Conservation (phyloP, 2,329 filamentous ascomycete genomes). For the Sclerotinia spermophila region DNA sequence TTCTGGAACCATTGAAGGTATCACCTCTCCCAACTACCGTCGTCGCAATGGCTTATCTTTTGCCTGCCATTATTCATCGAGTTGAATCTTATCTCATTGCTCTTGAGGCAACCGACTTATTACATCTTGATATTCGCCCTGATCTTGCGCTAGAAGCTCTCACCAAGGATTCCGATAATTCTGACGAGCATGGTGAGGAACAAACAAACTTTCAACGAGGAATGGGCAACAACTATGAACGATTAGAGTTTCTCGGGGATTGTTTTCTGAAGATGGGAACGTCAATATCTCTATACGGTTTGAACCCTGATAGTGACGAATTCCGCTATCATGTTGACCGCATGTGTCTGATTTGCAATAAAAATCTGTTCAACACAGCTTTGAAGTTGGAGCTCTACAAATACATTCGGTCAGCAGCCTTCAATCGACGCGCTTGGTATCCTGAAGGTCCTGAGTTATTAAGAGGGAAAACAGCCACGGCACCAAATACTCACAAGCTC, state of each 20-base stretch:
- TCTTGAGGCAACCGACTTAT: conserved; percentile 64
- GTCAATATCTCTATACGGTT: conserved; percentile 78
- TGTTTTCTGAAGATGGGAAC: conserved; percentile 95
- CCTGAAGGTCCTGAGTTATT: conserved; percentile 72
- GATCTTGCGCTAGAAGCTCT: conserved; percentile 79
- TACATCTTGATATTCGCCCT: conserved; percentile 63
- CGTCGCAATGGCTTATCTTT: conserved; percentile 69
- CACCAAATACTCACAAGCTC: conserved; percentile 60
- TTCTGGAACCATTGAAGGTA: conserved; percentile 71
- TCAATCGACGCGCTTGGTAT: conserved; percentile 79
- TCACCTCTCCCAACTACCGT: conserved; percentile 67
- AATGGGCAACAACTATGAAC: conserved; percentile 93
- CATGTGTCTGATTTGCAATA: conserved; percentile 89
- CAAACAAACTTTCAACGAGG: conserved; percentile 73
- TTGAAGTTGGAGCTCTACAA: conserved; percentile 62
- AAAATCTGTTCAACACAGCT: conserved; percentile 79
- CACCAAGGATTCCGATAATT: conserved; percentile 88
- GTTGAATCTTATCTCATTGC: conserved; percentile 79
- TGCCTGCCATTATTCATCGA: conserved; percentile 81
- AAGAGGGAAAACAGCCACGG: conserved; percentile 63
- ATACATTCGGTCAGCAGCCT: conserved; percentile 78
- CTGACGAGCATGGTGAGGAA: conserved; percentile 64
- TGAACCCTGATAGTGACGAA: conserved; percentile 74
- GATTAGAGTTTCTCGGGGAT: conserved; percentile 90
- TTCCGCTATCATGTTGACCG: conserved; percentile 85